These are phyloP conservation scores for Penicillium longicatenatum DNA, from an alignment of 495 filamentous ascomycete species.

Conservation along the genomic window DNA sequence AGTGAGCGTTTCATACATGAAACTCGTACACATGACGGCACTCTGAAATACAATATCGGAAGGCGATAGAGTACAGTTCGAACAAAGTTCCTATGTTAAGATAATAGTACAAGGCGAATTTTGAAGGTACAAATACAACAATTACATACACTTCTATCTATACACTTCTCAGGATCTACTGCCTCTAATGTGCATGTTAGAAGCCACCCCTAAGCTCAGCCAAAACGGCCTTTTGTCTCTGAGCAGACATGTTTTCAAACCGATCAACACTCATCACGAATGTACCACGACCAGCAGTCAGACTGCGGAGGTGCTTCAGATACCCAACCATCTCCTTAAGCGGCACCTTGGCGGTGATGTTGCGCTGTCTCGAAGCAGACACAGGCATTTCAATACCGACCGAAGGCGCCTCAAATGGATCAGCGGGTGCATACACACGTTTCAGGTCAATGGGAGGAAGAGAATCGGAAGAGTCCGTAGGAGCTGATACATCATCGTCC, in stretches of 20 bases:
- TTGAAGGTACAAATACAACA: neutral
- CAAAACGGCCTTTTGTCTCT: slow-evolving; percentile 59
- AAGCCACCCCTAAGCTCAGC: slow-evolving; percentile 48
- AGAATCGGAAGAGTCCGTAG: slow-evolving; percentile 29
- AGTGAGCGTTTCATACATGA: neutral
- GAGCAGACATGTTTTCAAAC: slow-evolving; percentile 81
- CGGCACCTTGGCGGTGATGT: slow-evolving; percentile 81
- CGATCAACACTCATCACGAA: slow-evolving; percentile 90
- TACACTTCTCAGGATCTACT: neutral
- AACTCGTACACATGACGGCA: too few species aligned
- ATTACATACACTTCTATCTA: neutral
- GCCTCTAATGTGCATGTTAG: slow-evolving; percentile 13
- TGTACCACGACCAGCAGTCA: slow-evolving; percentile 87
- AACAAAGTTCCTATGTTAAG: neutral
- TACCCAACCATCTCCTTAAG: slow-evolving; percentile 98
- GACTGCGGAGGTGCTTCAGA: slow-evolving; percentile 80
- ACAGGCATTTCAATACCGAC: slow-evolving; percentile 24
- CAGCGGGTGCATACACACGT: slow-evolving; percentile 80
- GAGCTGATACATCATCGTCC: slow-evolving; percentile 56
- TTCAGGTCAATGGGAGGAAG: slow-evolving; percentile 59
- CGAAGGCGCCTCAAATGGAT: slow-evolving; percentile 69
- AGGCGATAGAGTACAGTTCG: too few species aligned
- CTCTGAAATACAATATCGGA: too few species aligned
- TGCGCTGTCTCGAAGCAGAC: slow-evolving; percentile 48
- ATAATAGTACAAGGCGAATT: neutral